Evolutionary conservation across 305 asterid species (phyloP).

Genomic region (Solanum hybrid): DNA sequence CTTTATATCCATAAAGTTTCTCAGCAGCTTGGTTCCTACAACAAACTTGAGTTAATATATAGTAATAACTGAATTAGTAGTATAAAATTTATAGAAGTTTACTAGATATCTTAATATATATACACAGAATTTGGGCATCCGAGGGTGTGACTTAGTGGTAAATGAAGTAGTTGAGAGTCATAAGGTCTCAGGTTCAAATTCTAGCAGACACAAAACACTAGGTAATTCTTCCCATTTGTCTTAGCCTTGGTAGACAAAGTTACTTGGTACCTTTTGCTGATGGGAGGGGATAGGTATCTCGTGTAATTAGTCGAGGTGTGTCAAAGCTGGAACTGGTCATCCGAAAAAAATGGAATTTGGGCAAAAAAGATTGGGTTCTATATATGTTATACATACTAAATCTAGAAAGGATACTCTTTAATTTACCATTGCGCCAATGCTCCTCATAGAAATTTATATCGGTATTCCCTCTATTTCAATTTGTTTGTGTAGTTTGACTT

Average conservation of each 20-base stretch:
- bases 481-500: neutral
- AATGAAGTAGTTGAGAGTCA: neutral
- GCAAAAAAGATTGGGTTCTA: neutral
- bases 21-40: constrained; percentile 69
- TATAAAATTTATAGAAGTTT: neutral
- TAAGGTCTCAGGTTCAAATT: no score
- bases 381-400: neutral
- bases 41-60: neutral
- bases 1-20: constrained; percentile 58
- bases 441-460: neutral
- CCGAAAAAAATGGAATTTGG: neutral
- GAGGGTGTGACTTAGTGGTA: neutral
- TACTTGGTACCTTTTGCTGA: no score
- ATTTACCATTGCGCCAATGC: neutral
- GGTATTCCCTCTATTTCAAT: neutral
- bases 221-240: neutral
- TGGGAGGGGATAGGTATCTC: neutral
- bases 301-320: neutral
- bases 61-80: neutral
- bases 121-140: neutral
- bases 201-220: neutral
- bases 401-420: neutral
- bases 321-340: neutral
- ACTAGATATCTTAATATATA: neutral
- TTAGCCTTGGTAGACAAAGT: neutral